Conservation (phyloP, 1,139 yeast genomes). For the Meyerozyma smithsonii region DNA sequence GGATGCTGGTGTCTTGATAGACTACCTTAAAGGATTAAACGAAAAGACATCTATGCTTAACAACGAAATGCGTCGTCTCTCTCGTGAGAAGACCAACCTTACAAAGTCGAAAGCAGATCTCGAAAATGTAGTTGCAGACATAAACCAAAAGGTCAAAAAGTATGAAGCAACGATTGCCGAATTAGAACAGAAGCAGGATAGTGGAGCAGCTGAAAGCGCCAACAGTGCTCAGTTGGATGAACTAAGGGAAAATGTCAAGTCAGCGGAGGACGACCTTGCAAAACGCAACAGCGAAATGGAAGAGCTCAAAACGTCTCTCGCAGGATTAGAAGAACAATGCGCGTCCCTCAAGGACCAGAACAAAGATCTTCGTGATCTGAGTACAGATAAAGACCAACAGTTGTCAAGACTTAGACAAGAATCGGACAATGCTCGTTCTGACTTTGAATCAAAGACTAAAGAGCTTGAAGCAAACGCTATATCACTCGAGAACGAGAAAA, state of each 20-base stretch:
- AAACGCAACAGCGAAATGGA: constrained; percentile 5
- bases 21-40: constrained; percentile 61
- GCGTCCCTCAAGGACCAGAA: not conserved
- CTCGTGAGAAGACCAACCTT: constrained; percentile 14
- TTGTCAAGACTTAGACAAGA: not conserved
- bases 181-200: constrained; percentile 11
- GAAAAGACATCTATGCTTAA: constrained; percentile 57
- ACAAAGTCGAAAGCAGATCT: constrained; percentile 11
- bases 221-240: constrained; percentile 12
- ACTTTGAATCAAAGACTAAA: not conserved
- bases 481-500: not conserved
- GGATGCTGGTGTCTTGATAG: constrained; percentile 66
- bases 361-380: not conserved
- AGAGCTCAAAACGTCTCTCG: constrained; percentile 1
- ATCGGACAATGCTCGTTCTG: not conserved
- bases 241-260: constrained; percentile 9
- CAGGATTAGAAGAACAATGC: not conserved
- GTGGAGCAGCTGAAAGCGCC: too few species aligned
- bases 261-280: constrained; percentile 6
- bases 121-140: constrained; percentile 10
- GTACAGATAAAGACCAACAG: not conserved
- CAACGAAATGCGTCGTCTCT: constrained; percentile 39
- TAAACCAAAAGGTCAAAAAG: constrained; percentile 8
- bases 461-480: not conserved
- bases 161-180: constrained; percentile 1